A percentile compares a stretch with the other conserved stretches of the same genome.
These are phyloP conservation scores for Babjeviella inositovora DNA, from an alignment of 805 yeast species.

Conservation along the genomic window DNA sequence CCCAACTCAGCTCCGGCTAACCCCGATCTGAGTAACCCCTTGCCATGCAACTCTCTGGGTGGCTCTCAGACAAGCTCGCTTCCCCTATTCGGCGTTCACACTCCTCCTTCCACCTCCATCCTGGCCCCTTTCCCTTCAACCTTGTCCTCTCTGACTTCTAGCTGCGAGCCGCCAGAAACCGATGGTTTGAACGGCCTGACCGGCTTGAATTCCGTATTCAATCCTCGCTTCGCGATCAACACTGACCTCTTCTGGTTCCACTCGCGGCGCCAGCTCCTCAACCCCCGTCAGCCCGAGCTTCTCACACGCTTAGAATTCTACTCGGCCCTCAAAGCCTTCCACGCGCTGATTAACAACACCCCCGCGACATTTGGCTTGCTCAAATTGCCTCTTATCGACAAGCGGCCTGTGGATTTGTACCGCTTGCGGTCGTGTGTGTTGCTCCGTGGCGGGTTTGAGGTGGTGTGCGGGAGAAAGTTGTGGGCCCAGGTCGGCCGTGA, in stretches of 20 bases:
- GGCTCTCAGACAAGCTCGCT: no score
- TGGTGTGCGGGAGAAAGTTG: constrained; percentile 44
- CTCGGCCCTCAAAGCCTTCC: constrained; percentile 24
- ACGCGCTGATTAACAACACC: constrained; percentile 10
- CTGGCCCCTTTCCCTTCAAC: constrained; percentile 4
- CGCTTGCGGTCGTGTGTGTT: constrained; percentile 40
- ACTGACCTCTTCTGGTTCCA: constrained; percentile 34
- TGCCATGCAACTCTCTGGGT: no score
- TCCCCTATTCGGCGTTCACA: no score
- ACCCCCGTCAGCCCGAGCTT: constrained; percentile 22
- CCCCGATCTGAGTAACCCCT: no score
- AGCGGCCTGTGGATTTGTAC: constrained; percentile 48
- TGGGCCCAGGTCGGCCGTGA: constrained; percentile 84
- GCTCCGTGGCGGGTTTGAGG: constrained; percentile 48
- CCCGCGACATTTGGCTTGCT: constrained; percentile 7
- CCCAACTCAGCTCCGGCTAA: no score
- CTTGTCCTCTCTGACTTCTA: constrained; percentile 1
- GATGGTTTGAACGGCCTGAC: constrained; percentile 6
- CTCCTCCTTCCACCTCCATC: no score
- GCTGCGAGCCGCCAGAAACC: neutral
- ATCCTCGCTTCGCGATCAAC: constrained; percentile 16
- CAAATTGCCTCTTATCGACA: constrained; percentile 53
- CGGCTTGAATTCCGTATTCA: no score
- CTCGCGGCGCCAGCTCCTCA: constrained; percentile 28
- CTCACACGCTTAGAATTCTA: constrained; percentile 29